Conservation (phyloP, 78 protist species). For the Dictyostelium intermedium region DNA sequence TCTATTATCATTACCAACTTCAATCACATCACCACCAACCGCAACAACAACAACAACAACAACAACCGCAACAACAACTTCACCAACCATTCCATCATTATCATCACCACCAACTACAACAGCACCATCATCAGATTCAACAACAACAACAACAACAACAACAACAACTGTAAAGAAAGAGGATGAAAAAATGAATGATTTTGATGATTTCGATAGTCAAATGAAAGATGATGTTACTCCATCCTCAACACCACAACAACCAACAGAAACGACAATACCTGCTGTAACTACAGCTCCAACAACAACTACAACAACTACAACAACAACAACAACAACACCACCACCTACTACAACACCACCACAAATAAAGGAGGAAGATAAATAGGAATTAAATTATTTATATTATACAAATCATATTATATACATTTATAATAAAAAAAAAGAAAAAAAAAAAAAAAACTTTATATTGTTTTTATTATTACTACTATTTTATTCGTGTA, state of each 20-base stretch:
- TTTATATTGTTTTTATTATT: no score
- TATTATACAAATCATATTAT: neutral
- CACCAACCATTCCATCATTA: neutral
- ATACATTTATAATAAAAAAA: neutral
- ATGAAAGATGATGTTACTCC: neutral
- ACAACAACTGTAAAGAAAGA: neutral
- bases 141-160: neutral
- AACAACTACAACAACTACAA: neutral
- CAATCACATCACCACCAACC: neutral
- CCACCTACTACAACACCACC: neutral
- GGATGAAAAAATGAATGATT: constrained; percentile 8
- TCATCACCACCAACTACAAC: neutral
- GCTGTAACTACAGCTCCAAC: neutral
- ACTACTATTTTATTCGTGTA: neutral
- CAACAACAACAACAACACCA: neutral
- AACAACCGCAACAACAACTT: neutral
- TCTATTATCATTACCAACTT: neutral
- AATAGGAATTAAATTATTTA: neutral
- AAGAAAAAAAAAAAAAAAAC: neutral
- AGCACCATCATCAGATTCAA: no score
- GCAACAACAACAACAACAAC: neutral
- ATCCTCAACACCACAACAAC: neutral
- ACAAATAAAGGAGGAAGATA: neutral
- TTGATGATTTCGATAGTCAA: neutral
- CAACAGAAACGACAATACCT: neutral